Conservation (phyloP, 768 basidiomycete genomes). For the Suillus bovinus region DNA sequence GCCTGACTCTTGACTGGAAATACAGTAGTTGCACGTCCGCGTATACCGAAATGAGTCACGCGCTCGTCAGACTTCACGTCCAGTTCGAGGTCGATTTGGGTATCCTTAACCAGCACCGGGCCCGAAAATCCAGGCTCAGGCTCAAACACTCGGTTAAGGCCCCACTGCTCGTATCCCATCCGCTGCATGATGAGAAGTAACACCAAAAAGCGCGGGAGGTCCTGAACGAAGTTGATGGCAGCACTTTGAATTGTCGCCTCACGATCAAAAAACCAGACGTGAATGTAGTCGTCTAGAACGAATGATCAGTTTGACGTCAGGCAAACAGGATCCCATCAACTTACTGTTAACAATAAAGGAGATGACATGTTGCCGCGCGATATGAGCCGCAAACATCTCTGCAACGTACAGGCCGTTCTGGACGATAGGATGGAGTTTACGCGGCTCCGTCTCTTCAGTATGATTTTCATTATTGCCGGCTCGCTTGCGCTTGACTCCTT, state of each 20-base stretch:
- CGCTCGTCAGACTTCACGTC: not conserved
- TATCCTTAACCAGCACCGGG: not conserved
- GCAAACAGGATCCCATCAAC: not conserved
- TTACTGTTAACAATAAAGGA: not conserved
- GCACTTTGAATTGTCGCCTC: slow-evolving; percentile 9
- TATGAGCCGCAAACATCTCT: slow-evolving; percentile 8
- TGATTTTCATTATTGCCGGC: not conserved
- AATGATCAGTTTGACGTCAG: not conserved
- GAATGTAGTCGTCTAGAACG: slow-evolving; percentile 1
- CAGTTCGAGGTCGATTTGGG: not conserved
- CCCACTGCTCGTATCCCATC: slow-evolving; percentile 12
- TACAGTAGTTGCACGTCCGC: slow-evolving; percentile 13
- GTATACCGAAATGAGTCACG: slow-evolving; percentile 9
- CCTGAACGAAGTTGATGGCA: slow-evolving; percentile 15
- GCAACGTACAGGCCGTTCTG: slow-evolving; percentile 4
- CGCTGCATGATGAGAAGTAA: slow-evolving; percentile 16
- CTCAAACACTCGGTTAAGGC: slow-evolving; percentile 3
- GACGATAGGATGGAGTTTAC: not conserved
- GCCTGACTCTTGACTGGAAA: not conserved
- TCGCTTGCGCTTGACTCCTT: not conserved
- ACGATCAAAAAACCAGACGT: slow-evolving; percentile 6
- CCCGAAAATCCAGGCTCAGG: not conserved
- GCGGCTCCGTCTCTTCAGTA: not conserved
- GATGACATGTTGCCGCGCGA: not conserved
- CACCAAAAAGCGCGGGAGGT: slow-evolving; percentile 12